A percentile compares a stretch with the other conserved stretches of the same genome.
Conservation (phyloP, 345 rosid genomes). For the Rhizophora mangle region DNA sequence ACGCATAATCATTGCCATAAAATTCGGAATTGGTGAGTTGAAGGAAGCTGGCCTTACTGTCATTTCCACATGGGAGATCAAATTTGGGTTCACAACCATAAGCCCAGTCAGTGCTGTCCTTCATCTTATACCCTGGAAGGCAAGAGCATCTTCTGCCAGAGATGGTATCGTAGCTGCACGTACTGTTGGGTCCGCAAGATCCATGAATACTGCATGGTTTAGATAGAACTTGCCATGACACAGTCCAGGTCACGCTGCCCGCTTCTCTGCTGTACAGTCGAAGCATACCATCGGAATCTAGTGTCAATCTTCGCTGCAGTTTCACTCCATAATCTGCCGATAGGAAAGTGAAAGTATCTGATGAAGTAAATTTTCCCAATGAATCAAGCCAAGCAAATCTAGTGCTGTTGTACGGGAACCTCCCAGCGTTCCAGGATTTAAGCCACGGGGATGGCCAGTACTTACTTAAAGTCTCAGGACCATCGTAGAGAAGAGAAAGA, state of each 20-base stretch:
- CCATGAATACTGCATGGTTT: slow-evolving; percentile 28
- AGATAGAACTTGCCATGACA: slow-evolving; percentile 28
- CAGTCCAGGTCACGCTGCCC: slow-evolving; percentile 14
- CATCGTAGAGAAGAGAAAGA: slow-evolving; percentile 24
- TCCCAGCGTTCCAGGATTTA: neutral
- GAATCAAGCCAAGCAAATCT: slow-evolving; percentile 24
- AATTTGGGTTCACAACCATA: slow-evolving; percentile 33
- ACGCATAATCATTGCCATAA: slow-evolving; percentile 1
- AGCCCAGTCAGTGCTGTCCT: slow-evolving; percentile 26
- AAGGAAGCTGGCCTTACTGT: slow-evolving; percentile 12
- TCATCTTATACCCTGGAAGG: slow-evolving; percentile 22
- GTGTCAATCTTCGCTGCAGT: slow-evolving; percentile 25
- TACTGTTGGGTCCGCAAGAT: slow-evolving; percentile 32
- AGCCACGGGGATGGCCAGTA: slow-evolving; percentile 33
- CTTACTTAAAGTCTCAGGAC: slow-evolving; percentile 20
- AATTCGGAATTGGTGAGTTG: slow-evolving; percentile 4
- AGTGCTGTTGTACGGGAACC: slow-evolving; percentile 24
- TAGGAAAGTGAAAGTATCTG: slow-evolving; percentile 12
- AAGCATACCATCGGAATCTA: slow-evolving; percentile 40
- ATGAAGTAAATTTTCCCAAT: slow-evolving; percentile 25
- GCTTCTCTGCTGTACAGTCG: slow-evolving; percentile 29
- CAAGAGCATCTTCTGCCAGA: slow-evolving; percentile 35
- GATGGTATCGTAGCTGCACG: slow-evolving; percentile 24
- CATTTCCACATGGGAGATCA: slow-evolving; percentile 7
- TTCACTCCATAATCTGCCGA: slow-evolving; percentile 27